Evolutionary conservation across 805 yeast species (phyloP), one percentile per base, ranked within the genome.

Genomic region (Barnettozyma salicaria): DNA sequence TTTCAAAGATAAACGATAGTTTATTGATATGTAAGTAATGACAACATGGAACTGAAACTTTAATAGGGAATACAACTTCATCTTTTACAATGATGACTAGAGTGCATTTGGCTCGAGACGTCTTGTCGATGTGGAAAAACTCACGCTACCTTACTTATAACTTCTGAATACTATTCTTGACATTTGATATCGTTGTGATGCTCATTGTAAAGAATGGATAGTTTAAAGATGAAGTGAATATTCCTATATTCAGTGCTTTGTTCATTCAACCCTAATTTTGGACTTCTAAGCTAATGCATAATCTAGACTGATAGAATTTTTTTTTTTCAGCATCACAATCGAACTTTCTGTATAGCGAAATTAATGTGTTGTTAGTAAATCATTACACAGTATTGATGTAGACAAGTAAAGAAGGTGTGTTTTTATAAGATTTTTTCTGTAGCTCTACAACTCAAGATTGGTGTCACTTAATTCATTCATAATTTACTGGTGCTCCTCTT

Each of bases 21-120:
- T 27, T 27, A 27, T 14, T 20, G 24, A 23, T 13, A 7, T 11
- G 28, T 23, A 23, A 19, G 25, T 16, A 34, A 27, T 24, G n/a
- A n/a, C n/a, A n/a, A n/a, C n/a, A 20, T 22, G 25, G 27, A 33
- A 27, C 20, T 19, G 30, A 32, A 24, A n/a, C 29, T 12, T 12
- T 25, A 16, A 11, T 10, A 12, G 18, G 30, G 9, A 18, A 19
- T 19, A 16, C n/a, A n/a, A n/a, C n/a, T 25, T 19, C 22, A 8
- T 29, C 19, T 13, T 31, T 31, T 34, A 33, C 25, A 34, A 44
- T 39, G 47, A 45, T 43, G 48, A 43, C 44, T 36, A 43, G 96
- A 87, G 95, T 86, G 96, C 96, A 87, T 87, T 87, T 87, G 96
- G 96, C 96, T 87, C 96, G 94, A 87, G 95, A 83, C 82, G 59